A percentile compares a stretch with the other conserved stretches of the same genome.
Conservation (phyloP, 2,329 filamentous ascomycete species). For the Fusarium circinatum region DNA sequence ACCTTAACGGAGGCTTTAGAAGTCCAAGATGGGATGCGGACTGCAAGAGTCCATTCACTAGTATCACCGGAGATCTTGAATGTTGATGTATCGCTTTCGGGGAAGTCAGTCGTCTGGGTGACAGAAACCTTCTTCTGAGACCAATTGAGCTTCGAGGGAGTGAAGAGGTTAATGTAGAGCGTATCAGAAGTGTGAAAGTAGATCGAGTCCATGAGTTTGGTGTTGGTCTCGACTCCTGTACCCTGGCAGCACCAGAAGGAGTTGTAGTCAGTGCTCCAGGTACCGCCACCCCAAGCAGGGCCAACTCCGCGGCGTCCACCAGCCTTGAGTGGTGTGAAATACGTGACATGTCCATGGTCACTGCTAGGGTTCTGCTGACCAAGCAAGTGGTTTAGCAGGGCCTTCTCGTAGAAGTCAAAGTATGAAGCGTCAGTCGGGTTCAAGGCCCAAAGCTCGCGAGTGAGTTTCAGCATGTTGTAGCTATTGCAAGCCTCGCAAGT, state of each 20-base stretch:
- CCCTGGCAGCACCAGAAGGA: constrained; percentile 66
- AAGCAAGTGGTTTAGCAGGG: constrained; percentile 61
- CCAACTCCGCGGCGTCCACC: constrained; percentile 60
- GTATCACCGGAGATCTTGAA: constrained; percentile 51
- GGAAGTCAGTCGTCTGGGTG: constrained; percentile 56
- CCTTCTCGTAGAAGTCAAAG: constrained; percentile 64
- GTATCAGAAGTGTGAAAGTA: constrained; percentile 57
- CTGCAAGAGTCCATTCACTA: constrained; percentile 49
- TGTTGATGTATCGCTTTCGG: constrained; percentile 52
- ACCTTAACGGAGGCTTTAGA: constrained; percentile 51
- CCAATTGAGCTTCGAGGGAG: constrained; percentile 58
- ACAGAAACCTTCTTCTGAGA: constrained; percentile 52
- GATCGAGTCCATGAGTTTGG: constrained; percentile 63
- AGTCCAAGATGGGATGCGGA: constrained; percentile 62
- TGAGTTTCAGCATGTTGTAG: constrained; percentile 67
- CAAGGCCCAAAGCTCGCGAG: constrained; percentile 60
- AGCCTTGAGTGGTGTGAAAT: constrained; percentile 62
- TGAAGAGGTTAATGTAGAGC: constrained; percentile 62
- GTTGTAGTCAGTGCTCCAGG: constrained; percentile 63
- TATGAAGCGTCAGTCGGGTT: constrained; percentile 54
- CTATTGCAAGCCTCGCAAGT: constrained; percentile 64
- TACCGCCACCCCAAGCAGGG: constrained; percentile 64
- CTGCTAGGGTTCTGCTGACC: constrained; percentile 58
- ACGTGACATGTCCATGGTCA: constrained; percentile 61
- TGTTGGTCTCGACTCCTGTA: constrained; percentile 63